Base-by-base conservation (phyloP, 306 rosid genomes). In the Vachellia collinsii region DNA sequence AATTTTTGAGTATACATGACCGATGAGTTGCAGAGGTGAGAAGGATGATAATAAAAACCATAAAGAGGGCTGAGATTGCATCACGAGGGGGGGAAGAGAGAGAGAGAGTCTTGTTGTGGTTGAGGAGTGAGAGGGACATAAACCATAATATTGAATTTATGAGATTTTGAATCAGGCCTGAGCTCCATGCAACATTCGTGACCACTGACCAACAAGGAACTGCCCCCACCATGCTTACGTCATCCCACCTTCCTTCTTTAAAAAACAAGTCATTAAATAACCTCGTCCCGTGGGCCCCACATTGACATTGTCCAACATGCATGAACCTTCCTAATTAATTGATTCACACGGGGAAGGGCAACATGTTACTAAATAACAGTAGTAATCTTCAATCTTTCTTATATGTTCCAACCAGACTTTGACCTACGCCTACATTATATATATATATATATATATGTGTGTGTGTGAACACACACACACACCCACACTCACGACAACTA, bases 151-250 rank as follows among this genome's bases (percentile, higher is more conserved):
- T 51, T 80, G 19, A 50, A 23, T n/a, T 19, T 23, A 16, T 3
- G 47, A 72, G 84, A 58, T 82, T 82, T 82, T 81, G 77, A 87
- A 50, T 50, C 16, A 64, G 84, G 81, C 83, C 75, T 68, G 4
- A 74, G 48, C 70, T 44, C 80, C 88, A 85, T 85, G 86, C 88
- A 83, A 83, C 47, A 74, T 85, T 80, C 87, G 79, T 88, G 91
- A 83, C 70, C 80, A 14, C 75, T 72, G 75, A 43, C 71, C 73
- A 67, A 41, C 48, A 67, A 39, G 72, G 20, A 39, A 67, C 72
- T 39, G 51, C n/a, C n/a, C 50, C 85, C 79, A 81, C 46, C 81
- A 58, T 47, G 84, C 76, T 70, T 82, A 85, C 54, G 69, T 68
- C 81, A 80, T 69, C 75, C 62, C 68, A 59, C 75, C 1, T 61